Conservation (phyloP, 768 basidiomycete genomes). For the Mycena rosella region DNA sequence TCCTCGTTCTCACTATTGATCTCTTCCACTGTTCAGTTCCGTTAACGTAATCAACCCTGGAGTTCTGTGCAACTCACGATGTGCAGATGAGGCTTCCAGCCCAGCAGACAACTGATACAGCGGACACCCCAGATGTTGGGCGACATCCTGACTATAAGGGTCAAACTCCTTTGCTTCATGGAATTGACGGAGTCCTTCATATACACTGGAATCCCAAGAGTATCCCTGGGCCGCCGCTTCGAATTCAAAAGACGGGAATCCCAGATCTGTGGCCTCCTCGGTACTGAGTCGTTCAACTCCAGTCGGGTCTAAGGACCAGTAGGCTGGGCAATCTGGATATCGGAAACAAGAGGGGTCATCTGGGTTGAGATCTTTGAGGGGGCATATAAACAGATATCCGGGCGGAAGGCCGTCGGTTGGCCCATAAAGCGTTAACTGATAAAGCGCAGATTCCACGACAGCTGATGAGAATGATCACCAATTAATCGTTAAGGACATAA, state of each 20-base stretch:
- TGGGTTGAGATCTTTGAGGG: not conserved
- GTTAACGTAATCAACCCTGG: no score
- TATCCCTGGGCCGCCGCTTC: not conserved
- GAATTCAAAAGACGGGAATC: not conserved
- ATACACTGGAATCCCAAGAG: not conserved
- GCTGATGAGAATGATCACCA: no score
- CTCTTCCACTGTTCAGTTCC: no score
- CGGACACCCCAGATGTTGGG: not conserved
- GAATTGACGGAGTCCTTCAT: not conserved
- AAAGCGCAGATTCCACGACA: no score
- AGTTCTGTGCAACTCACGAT: no score
- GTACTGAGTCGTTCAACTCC: not conserved
- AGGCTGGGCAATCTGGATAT: not conserved
- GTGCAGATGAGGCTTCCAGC: no score
- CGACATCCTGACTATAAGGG: not conserved
- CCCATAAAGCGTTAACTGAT: no score
- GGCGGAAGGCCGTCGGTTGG: no score
- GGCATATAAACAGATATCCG: constrained; percentile 9
- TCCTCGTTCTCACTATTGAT: no score
- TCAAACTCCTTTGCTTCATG: constrained; percentile 8
- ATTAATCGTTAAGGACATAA: no score
- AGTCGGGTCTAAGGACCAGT: constrained; percentile 8
- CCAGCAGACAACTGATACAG: not conserved
- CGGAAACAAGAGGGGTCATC: not conserved
- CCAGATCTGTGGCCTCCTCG: not conserved